Evolutionary conservation across 805 yeast species (phyloP), one percentile per base, ranked within the genome.

Genomic region (Metschnikowia reukaufii): DNA sequence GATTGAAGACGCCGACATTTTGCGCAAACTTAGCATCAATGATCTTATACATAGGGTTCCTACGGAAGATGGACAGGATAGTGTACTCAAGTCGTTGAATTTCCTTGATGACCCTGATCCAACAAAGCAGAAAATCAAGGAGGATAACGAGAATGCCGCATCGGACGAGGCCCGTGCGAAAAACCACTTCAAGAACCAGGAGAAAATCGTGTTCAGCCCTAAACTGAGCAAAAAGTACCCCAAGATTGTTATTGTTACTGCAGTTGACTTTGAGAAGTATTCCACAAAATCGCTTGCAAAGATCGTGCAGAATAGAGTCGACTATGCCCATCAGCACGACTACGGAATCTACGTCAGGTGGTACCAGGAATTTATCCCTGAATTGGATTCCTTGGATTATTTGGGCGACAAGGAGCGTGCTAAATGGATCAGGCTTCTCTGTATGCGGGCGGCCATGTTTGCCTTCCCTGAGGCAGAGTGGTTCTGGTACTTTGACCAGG

Each of bases 391-490:
- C 6, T 44, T 67, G 33, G 73, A 74, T 31, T 64, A 74, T 56
- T 66, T 70, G 49, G 64, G 67, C 51, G 66, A 66, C 55, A 51
- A 62, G 59, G 71, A 81, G 54, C 69, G 70, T 47, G 67, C 73
- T 23, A 72, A 71, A 53, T 87, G 96, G 94, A 77, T 81, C 27
- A 80, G 83, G 53, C 59, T 84, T 23, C 77, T 79, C 47, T 64
- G 83, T 34, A 64, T 88, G 62, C 77, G 95, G 50, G 94, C 91
- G 36, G 97, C 98, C n/a, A 82, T 92, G 84, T 81, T 79, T 63
- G 94, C 96, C 0, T 90, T 90, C 72, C 98, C 98, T 1, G 73
- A 83, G 39, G 86, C 97, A n/a, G 82, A 88, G 63, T 86, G 88
- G 74, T 84, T 91, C 60, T 88, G 97, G 94, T 91, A 82, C 60